phyloP scores from a whole-genome alignment of 2,329 filamentous ascomycete genomes.

The Akanthomyces uredinophilus region DNA sequence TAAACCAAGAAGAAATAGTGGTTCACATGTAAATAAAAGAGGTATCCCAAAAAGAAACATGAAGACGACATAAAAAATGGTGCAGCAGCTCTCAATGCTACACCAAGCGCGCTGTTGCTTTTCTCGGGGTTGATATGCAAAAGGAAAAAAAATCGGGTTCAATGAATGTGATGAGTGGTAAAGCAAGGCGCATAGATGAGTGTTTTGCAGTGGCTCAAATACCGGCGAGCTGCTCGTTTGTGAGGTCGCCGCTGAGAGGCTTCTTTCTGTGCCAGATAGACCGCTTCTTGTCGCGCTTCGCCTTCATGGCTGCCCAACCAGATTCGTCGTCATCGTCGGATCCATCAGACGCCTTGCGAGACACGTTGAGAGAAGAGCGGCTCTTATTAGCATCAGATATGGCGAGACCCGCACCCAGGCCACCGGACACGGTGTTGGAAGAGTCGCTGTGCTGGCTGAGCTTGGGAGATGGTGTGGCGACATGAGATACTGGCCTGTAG shows the following conservation, averaged over 20 bases:
- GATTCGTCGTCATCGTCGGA: constrained; percentile 59
- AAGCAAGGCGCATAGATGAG: neutral
- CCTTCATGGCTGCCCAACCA: constrained; percentile 66
- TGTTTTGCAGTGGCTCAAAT: constrained; percentile 26
- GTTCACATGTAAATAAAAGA: constrained; percentile 6
- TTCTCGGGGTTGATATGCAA: constrained; percentile 8
- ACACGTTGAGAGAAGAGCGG: constrained; percentile 34
- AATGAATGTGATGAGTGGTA: neutral
- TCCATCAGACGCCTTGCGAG: constrained; percentile 35
- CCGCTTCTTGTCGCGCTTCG: constrained; percentile 63
- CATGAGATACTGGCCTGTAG: constrained; percentile 80
- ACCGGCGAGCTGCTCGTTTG: constrained; percentile 44
- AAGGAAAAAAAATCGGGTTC: constrained; percentile 5
- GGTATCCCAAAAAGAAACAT: constrained; percentile 12
- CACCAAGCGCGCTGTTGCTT: neutral
- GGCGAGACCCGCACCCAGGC: constrained; percentile 28
- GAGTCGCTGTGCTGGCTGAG: constrained; percentile 25
- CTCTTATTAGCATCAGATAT: constrained; percentile 28
- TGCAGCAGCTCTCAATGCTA: neutral
- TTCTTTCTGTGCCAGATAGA: constrained; percentile 62
- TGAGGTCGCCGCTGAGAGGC: constrained; percentile 42
- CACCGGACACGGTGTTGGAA: constrained; percentile 31
- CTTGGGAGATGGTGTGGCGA: constrained; percentile 33
- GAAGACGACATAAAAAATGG: neutral
- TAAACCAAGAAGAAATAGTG: constrained; percentile 9